Percentiles rank a stretch among this genome's conserved stretches.
Evolutionary conservation across 1,284 basidiomycete species (phyloP).

Genomic region (Ustilago trichophora): DNA sequence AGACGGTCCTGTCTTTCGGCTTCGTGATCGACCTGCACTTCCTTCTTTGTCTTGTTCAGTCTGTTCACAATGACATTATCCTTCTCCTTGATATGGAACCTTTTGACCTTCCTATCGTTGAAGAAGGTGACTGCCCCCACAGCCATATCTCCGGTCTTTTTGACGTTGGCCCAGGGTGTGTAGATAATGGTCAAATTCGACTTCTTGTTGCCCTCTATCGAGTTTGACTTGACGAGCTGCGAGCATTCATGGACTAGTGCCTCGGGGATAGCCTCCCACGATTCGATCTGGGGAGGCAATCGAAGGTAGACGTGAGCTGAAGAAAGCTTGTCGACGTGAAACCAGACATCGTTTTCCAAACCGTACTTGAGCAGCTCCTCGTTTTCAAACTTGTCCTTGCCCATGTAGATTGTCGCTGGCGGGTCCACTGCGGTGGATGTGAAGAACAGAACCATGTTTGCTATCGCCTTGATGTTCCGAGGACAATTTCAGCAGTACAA

Average conservation of each 20-base stretch:
- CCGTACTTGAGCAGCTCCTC: conserved; percentile 88
- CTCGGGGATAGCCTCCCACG: conserved; percentile 86
- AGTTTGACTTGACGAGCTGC: conserved; percentile 96
- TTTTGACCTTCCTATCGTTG: conserved; percentile 75
- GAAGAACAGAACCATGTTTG: conserved; percentile 72
- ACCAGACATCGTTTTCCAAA: conserved; percentile 72
- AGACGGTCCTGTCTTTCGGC: conserved; percentile 77
- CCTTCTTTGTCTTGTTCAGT: conserved; percentile 89
- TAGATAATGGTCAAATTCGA: conserved; percentile 93
- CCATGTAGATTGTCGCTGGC: conserved; percentile 86
- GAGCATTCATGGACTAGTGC: conserved; percentile 83
- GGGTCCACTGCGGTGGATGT: conserved; percentile 73
- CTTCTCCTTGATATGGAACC: conserved; percentile 80
- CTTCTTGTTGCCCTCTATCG: conserved; percentile 96
- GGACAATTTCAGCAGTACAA: too few relatives aligned
- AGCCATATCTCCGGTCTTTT: conserved; percentile 69
- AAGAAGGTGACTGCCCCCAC: conserved; percentile 95
- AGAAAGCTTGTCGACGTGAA: conserved; percentile 71
- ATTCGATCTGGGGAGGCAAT: conserved; percentile 76
- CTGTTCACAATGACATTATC: conserved; percentile 92
- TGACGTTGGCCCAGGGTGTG: conserved; percentile 73
- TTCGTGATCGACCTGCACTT: conserved; percentile 81
- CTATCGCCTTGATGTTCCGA: not conserved
- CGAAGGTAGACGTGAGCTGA: conserved; percentile 76
- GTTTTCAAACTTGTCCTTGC: conserved; percentile 81